A percentile compares a stretch with the other conserved stretches of the same genome.
Evolutionary conservation across 2,329 filamentous ascomycete genomes (phyloP).

Genomic region (Amauroascus verrucosus): DNA sequence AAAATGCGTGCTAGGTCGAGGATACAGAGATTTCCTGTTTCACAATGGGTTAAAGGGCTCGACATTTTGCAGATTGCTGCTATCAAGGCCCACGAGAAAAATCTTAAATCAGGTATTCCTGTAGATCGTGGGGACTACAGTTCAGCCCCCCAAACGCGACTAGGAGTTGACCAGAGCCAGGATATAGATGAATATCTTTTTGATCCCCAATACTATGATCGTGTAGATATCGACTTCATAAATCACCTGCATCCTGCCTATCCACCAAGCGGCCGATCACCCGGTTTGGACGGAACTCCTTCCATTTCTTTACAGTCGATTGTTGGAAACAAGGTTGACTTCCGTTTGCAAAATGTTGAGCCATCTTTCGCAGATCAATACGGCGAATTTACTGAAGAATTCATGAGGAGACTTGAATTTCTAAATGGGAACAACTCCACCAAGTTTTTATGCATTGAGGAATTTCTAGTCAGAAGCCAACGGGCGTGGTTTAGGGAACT

Average conservation of each 20-base stretch:
- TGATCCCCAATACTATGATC: not conserved
- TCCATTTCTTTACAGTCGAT: constrained; percentile 48
- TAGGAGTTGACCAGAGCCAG: not conserved
- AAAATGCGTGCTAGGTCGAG: constrained; percentile 56
- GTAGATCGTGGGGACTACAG: not conserved
- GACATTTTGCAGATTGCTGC: constrained; percentile 52
- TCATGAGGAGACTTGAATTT: constrained; percentile 47
- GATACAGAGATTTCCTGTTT: constrained; percentile 57
- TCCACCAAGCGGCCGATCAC: not conserved
- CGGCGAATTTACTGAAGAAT: constrained; percentile 50
- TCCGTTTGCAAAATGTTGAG: constrained; percentile 55
- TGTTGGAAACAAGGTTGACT: constrained; percentile 52
- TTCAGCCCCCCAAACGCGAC: not conserved
- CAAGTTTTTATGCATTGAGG: constrained; percentile 52
- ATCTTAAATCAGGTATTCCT: constrained; percentile 10
- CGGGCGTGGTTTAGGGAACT: constrained; percentile 56
- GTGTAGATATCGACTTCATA: not conserved
- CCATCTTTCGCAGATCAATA: constrained; percentile 57
- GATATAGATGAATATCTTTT: not conserved
- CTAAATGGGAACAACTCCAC: constrained; percentile 50
- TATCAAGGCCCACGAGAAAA: constrained; percentile 48
- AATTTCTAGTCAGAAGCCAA: constrained; percentile 54
- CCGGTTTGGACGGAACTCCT: constrained; percentile 28
- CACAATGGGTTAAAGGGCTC: constrained; percentile 55
- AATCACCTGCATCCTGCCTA: not conserved